Conservation (phyloP, 345 rosid species). For the Kandelia obovata region DNA sequence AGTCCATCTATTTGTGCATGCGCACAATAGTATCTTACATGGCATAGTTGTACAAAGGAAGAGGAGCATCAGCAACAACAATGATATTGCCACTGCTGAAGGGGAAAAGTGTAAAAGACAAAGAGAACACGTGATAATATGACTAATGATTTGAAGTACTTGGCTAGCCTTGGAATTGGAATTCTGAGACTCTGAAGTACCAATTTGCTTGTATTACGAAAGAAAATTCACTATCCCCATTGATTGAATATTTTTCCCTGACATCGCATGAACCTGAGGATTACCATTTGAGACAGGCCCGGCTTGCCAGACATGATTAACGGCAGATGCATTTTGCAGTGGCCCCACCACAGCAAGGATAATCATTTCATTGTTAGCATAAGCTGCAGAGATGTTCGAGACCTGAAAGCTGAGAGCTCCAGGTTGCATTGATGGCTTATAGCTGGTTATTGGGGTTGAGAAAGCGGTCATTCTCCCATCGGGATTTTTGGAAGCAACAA, state of each 20-base stretch:
- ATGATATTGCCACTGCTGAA: too few species aligned
- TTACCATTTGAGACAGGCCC: constrained; percentile 19
- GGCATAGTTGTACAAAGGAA: too few species aligned
- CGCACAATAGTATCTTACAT: too few species aligned
- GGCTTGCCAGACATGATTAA: constrained; percentile 30
- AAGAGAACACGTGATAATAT: too few species aligned
- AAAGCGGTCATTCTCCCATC: constrained; percentile 12
- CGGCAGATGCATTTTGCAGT: constrained; percentile 7
- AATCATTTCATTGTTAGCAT: constrained; percentile 17
- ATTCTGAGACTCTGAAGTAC: too few species aligned
- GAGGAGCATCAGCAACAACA: too few species aligned
- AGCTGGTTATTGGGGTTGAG: constrained; percentile 18
- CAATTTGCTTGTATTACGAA: neutral
- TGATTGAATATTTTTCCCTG: constrained; percentile 12
- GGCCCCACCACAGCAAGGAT: constrained; percentile 22
- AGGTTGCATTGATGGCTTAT: constrained; percentile 13
- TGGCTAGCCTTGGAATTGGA: too few species aligned
- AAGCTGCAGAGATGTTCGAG: constrained; percentile 21
- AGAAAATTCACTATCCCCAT: constrained; percentile 22
- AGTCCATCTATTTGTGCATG: too few species aligned
- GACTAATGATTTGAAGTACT: too few species aligned
- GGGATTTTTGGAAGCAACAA: constrained; percentile 20
- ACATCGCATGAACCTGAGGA: constrained; percentile 10
- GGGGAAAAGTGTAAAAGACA: too few species aligned
- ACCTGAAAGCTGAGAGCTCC: constrained; percentile 23